Conservation (phyloP, 2,329 filamentous ascomycete genomes). For the Dactylella cylindrospora region DNA sequence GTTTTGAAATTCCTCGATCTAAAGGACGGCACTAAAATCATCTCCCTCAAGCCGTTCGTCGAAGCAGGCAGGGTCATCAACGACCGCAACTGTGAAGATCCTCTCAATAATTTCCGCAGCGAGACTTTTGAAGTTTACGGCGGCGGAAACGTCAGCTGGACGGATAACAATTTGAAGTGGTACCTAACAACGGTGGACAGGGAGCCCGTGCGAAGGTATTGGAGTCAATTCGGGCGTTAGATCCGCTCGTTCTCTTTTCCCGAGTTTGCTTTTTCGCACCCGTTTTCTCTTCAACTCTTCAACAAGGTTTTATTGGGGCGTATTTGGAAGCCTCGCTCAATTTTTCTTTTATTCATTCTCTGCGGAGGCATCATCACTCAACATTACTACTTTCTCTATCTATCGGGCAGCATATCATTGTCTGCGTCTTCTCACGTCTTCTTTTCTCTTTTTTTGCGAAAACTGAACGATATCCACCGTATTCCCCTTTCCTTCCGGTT, state of each 20-base stretch:
- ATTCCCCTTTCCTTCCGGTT: conserved; percentile 2
- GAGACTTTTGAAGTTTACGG: conserved; percentile 68
- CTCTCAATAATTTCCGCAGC: conserved; percentile 77
- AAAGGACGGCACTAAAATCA: conserved; percentile 84
- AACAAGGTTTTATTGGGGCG: conserved; percentile 14
- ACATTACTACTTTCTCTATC: conserved; percentile 10
- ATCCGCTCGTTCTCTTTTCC: neutral
- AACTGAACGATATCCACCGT: conserved; percentile 10
- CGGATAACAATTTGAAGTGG: conserved; percentile 76
- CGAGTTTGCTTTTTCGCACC: neutral
- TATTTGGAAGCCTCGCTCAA: too few relatives aligned
- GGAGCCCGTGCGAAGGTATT: conserved; percentile 46
- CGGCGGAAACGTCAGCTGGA: conserved; percentile 81
- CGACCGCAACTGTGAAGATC: conserved; percentile 73
- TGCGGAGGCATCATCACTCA: neutral
- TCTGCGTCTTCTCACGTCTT: conserved; percentile 1
- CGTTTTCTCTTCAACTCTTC: conserved; percentile 14
- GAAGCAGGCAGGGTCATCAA: conserved; percentile 75
- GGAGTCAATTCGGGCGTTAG: conserved; percentile 24
- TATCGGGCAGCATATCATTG: conserved; percentile 5
- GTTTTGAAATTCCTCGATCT: conserved; percentile 89
- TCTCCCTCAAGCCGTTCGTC: conserved; percentile 90
- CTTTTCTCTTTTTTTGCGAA: neutral
- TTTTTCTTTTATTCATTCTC: neutral
- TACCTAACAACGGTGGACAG: conserved; percentile 81